These are phyloP conservation scores for Dothideomycetes sp. DNA, from an alignment of 2,329 filamentous ascomycete genomes.

Conservation along the genomic window DNA sequence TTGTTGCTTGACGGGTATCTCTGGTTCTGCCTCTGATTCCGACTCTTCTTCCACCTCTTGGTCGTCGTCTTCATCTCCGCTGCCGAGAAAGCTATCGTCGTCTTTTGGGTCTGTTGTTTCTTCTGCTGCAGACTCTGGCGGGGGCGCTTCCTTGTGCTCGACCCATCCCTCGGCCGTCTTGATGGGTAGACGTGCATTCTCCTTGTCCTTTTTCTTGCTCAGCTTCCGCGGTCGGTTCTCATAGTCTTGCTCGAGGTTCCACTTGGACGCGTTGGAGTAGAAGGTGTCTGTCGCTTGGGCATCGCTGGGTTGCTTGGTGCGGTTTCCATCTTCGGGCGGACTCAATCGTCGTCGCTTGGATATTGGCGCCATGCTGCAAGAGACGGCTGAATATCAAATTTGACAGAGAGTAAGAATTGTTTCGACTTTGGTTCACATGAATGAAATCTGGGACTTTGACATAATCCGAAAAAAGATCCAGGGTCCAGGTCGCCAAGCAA, in stretches of 20 bases:
- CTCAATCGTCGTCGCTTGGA: constrained; percentile 41
- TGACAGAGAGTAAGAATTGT: no score
- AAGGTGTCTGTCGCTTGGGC: constrained; percentile 13
- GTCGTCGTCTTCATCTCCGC: constrained; percentile 35
- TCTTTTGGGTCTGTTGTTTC: constrained; percentile 38
- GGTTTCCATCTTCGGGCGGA: constrained; percentile 27
- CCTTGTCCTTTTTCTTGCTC: constrained; percentile 63
- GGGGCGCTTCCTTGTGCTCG: constrained; percentile 34
- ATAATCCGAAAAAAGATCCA: neutral
- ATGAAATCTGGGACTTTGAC: neutral
- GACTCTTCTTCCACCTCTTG: constrained; percentile 29
- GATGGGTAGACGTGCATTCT: constrained; percentile 69
- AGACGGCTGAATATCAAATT: neutral
- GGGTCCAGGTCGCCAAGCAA: neutral
- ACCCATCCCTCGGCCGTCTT: constrained; percentile 71
- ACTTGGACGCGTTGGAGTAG: constrained; percentile 58
- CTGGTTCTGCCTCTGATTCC: constrained; percentile 41
- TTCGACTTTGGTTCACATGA: neutral
- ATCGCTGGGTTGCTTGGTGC: constrained; percentile 17
- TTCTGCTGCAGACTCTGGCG: constrained; percentile 19
- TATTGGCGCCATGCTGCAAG: constrained; percentile 32
- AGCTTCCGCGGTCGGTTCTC: constrained; percentile 66
- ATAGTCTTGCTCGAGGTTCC: constrained; percentile 89
- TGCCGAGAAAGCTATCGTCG: constrained; percentile 53
- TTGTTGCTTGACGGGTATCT: constrained; percentile 65